phyloP scores from a whole-genome alignment of 345 rosid genomes.

The Atalantia buxifolia region DNA sequence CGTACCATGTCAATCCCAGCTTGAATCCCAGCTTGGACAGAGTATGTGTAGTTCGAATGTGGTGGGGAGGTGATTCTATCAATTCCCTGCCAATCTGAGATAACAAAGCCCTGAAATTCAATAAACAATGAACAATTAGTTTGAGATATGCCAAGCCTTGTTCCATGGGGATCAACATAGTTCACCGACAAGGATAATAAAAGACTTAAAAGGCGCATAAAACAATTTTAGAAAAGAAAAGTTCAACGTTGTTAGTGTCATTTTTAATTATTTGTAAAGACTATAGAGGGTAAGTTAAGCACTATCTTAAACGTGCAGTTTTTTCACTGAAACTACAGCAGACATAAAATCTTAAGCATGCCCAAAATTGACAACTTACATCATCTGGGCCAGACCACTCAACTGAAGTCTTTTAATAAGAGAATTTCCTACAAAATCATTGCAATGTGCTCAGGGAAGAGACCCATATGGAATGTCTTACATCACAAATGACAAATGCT shows the following conservation, averaged over 20 bases:
- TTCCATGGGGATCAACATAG: background rate
- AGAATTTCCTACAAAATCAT: background rate
- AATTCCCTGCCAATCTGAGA: conserved; percentile 94
- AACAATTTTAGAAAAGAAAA: background rate
- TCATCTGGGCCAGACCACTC: background rate
- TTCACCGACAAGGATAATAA: background rate
- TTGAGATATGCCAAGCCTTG: background rate
- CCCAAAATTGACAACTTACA: background rate
- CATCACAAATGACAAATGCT: background rate
- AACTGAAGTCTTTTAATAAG: background rate
- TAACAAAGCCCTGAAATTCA: conserved; percentile 80
- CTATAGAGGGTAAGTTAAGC: background rate
- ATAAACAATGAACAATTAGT: conserved; percentile 10
- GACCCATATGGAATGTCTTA: background rate
- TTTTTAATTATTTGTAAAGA: background rate
- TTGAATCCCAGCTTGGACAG: conserved; percentile 64
- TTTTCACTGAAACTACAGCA: background rate
- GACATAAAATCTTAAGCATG: background rate
- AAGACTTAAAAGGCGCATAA: background rate
- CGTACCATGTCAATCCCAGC: conserved; percentile 97
- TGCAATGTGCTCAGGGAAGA: background rate
- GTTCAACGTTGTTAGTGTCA: background rate
- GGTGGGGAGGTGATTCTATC: conserved; percentile 83
- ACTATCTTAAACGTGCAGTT: background rate
- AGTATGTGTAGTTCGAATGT: conserved; percentile 69